Percentiles rank a stretch among this genome's conserved stretches.
These are phyloP conservation scores for Zygoascus tannicola DNA, from an alignment of 805 yeast species.

Conservation along the genomic window DNA sequence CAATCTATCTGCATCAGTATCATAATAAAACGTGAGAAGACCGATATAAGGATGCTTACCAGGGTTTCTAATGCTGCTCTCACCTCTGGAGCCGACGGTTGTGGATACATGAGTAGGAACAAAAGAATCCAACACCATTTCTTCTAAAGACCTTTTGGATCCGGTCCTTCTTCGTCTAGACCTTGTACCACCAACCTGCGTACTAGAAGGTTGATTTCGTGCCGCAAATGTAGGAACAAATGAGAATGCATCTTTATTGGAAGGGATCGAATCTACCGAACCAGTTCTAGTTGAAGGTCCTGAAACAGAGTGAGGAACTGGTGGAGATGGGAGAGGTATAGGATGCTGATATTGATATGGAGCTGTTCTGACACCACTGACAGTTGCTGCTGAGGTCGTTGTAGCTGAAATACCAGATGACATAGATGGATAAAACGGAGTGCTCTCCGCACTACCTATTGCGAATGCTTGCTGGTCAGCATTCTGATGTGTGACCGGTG, in stretches of 20 bases:
- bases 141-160: conserved; percentile 21
- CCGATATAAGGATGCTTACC: conserved; percentile 15
- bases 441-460: too few species aligned
- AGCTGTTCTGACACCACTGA: conserved; percentile 2
- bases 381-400: conserved; percentile 1
- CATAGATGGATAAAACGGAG: too few species aligned
- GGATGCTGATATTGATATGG: too few species aligned
- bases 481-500: too few species aligned
- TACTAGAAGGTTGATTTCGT: conserved; percentile 10
- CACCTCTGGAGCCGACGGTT: conserved; percentile 1
- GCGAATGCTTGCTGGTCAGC: too few species aligned
- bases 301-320: too few species aligned
- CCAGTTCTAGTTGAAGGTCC: too few species aligned
- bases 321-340: too few species aligned
- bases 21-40: background rate
- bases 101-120: conserved; percentile 10
- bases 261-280: too few species aligned
- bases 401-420: too few species aligned
- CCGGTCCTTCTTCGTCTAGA: conserved; percentile 17
- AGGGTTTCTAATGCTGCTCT: too few species aligned
- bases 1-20: background rate
- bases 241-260: conserved; percentile 10
- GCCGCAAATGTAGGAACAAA: conserved; percentile 16
- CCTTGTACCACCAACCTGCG: conserved; percentile 4
- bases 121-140: conserved; percentile 16